Base-by-base conservation (phyloP, 257 asterid genomes). In the Fraxinus americana region DNA sequence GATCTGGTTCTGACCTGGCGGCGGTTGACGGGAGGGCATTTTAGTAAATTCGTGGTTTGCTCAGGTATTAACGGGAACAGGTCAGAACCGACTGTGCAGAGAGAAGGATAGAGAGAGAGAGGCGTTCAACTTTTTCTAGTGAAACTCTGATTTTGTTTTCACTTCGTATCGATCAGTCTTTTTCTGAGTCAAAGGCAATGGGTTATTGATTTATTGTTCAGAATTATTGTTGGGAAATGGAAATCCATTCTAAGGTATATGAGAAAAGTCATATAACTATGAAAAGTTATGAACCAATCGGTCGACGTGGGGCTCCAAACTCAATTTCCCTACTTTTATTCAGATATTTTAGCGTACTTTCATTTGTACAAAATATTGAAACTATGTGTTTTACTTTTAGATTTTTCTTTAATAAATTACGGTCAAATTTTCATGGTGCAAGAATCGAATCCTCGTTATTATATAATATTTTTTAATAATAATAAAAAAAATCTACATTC, bases 21-120 rank as follows among this genome's bases (percentile, higher is more conserved):
- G 76, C 63, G 87, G 75, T 57, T 75, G 89, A 61, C 98, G 97
- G 54, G 96, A 88, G 86, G 97, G 97, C 98, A 96, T 93, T 63
- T 16, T 67, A 72, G 88, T 79, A 77, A 80, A 43, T 83, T 72
- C 16, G 5, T 0, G 32, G 65, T 17, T 35, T 23, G 30, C 8
- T 1, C 39, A 12, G 27, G n/a, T 27, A 67, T 81, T 65, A 77
- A 63, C 17, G 86, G 77, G 73, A n/a, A 82, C 85, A 85, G 65
- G 83, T 74, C 83, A 82, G 63, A 45, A 79, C 79, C 45, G 85
- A 41, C 61, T 73, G 81, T 34, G 74, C 19, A 78, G 29, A 78
- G 16, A 63, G 80, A 41, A 68, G 76, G n/a, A 35, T 52, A 71
- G 75, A 43, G 81, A 72, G 77, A 78, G 21, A 52, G 80, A 75